phyloP scores from a whole-genome alignment of 2,329 filamentous ascomycete species.

The Tolypocladium guangdongense region DNA sequence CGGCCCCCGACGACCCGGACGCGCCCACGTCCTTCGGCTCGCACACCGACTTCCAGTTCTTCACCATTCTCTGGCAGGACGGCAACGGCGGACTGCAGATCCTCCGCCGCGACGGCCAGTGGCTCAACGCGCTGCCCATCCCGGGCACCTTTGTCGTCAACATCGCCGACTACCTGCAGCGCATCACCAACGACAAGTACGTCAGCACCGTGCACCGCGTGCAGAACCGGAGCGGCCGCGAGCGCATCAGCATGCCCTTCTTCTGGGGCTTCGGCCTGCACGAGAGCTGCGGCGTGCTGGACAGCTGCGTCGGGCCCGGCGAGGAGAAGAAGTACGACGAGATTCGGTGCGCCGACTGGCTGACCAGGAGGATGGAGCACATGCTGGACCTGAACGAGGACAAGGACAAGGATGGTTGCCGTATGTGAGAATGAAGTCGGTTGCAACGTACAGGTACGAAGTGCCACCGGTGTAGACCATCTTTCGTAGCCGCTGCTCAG shows the following conservation, averaged over 20 bases:
- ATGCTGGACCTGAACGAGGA: conserved; percentile 14
- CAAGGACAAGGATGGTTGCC: too few species aligned
- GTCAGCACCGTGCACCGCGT: conserved; percentile 38
- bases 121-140: conserved; percentile 29
- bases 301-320: conserved; percentile 23
- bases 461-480: too few species aligned
- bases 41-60: conserved; percentile 42
- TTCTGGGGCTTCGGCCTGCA: conserved; percentile 32
- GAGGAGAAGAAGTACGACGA: conserved; percentile 25
- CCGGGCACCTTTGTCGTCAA: conserved; percentile 38
- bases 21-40: conserved; percentile 31
- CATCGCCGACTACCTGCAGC: conserved; percentile 38
- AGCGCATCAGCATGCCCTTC: conserved; percentile 33
- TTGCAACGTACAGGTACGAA: too few species aligned
- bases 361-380: conserved; percentile 19
- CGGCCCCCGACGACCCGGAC: background rate
- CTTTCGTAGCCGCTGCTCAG: too few species aligned
- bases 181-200: conserved; percentile 38
- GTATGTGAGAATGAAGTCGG: too few species aligned
- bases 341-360: conserved; percentile 28
- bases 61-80: conserved; percentile 37
- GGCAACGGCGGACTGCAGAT: conserved; percentile 31
- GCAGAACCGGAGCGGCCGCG: conserved; percentile 26
- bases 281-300: conserved; percentile 28
- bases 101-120: conserved; percentile 24